phyloP scores from a whole-genome alignment of 192 early-diverging fungal species.

The Coemansia sp. region DNA sequence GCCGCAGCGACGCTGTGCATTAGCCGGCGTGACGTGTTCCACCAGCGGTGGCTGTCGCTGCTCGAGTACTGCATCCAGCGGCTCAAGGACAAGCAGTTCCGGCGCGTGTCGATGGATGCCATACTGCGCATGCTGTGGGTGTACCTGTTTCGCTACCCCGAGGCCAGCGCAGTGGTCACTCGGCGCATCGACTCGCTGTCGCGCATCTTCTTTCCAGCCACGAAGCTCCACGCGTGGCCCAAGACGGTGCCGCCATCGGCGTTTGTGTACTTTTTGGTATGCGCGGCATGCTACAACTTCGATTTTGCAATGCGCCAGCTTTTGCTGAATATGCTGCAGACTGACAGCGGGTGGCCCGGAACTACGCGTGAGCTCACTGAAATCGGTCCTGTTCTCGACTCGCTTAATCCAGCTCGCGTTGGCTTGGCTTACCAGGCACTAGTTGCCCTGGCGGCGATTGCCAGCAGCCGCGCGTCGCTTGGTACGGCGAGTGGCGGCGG shows the following conservation, averaged over 20 bases:
- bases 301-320: slow-evolving; percentile 50
- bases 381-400: slow-evolving; percentile 43
- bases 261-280: slow-evolving; percentile 54
- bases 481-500: neutral
- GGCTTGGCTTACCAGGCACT: slow-evolving; percentile 50
- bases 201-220: slow-evolving; percentile 57
- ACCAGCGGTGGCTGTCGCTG: slow-evolving; percentile 73
- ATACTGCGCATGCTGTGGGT: slow-evolving; percentile 89
- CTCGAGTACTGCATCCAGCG: slow-evolving; percentile 71
- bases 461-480: slow-evolving; percentile 13
- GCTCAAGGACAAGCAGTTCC: slow-evolving; percentile 76
- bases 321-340: slow-evolving; percentile 49
- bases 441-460: slow-evolving; percentile 46
- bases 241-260: slow-evolving; percentile 53
- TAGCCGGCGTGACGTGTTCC: slow-evolving; percentile 87
- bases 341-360: slow-evolving; percentile 54
- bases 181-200: slow-evolving; percentile 55
- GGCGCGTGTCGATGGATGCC: slow-evolving; percentile 77
- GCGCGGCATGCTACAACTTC: slow-evolving; percentile 58
- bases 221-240: slow-evolving; percentile 56
- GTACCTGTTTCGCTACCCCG: slow-evolving; percentile 89
- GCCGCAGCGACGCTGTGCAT: slow-evolving; percentile 90
- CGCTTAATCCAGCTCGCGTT: slow-evolving; percentile 52
- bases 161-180: slow-evolving; percentile 57
- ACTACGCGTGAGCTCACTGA: slow-evolving; percentile 46